Base-by-base conservation (phyloP, 768 basidiomycete species). In the Dictyophora rubrovolvata region DNA sequence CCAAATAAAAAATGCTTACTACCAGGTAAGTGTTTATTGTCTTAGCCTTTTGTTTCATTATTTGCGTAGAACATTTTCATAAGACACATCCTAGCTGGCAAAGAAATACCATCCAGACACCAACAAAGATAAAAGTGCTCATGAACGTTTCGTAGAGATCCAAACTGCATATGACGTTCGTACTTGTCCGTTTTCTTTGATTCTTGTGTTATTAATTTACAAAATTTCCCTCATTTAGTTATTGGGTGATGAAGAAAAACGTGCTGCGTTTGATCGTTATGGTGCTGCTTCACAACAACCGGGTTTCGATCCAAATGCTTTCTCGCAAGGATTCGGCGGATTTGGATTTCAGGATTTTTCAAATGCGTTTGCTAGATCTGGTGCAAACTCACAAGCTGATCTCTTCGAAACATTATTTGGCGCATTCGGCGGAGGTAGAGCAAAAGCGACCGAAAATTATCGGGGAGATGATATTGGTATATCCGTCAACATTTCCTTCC, bases 31-130 rank as follows among this genome's bases (percentile, higher is more conserved):
- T 71, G 16, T 47, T 47, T 20, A 35, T 42, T n/a, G 4, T 28
- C 28, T 28, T 28, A 3, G 42, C 16, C 36, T 10, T 28, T 47
- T 48, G 33, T 14, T 20, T 53, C 35, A 47, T 63, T 62, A 34
- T n/a, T 22, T 21, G 21, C 22, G 17, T 14, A 48, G 36, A 11
- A 28, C 28, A 7, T 28, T 28, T 28, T 28, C 28, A 7, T 23
- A 28, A 60, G 42, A 55, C 28, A 42, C 33, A 28, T 46, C 46
- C 23, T 47, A 59, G 95, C 86, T 99, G 63, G 96, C 96, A 17
- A 89, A 95, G 62, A 95, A 98, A 77, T 96, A 88, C 68, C 96
- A 99, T 71, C 96, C 96, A 0, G 96, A 99, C 68, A 93, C 93
- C 12, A 98, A 93, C 72, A 88, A 92, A 47, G 91, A 95, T 73